Percentiles rank a stretch among this genome's conserved stretches.
Conservation (phyloP, 2,329 filamentous ascomycete genomes). For the Cordyceps cateniannulata region DNA sequence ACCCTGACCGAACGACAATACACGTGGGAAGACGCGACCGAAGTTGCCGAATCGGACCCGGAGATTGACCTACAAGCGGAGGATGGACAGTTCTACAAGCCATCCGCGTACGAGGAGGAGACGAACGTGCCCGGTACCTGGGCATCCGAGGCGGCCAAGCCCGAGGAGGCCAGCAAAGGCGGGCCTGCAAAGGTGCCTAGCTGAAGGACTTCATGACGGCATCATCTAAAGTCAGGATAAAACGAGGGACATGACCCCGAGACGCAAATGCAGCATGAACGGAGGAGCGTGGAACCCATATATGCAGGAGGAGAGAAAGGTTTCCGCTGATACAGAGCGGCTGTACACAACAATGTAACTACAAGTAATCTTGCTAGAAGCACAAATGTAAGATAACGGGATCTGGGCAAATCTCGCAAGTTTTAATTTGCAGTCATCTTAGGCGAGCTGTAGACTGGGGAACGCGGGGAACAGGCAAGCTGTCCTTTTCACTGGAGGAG, state of each 20-base stretch:
- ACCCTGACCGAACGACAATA: slow-evolving; percentile 83
- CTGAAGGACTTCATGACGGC: neutral
- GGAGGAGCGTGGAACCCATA: too few species aligned
- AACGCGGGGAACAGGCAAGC: neutral
- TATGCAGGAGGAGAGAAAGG: too few species aligned
- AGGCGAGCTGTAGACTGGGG: slow-evolving; percentile 1
- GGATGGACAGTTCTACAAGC: slow-evolving; percentile 43
- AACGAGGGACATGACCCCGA: neutral
- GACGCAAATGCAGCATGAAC: neutral
- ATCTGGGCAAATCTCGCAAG: neutral
- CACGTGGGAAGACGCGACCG: slow-evolving; percentile 71
- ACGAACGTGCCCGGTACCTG: slow-evolving; percentile 19
- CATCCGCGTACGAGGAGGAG: slow-evolving; percentile 32
- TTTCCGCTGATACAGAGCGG: neutral
- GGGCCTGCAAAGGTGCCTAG: slow-evolving; percentile 11
- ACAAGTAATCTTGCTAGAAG: neutral
- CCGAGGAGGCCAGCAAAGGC: slow-evolving; percentile 11
- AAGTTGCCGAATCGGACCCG: slow-evolving; percentile 58
- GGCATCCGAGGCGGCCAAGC: slow-evolving; percentile 18
- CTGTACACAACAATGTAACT: slow-evolving; percentile 10
- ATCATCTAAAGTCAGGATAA: neutral
- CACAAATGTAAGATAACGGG: slow-evolving; percentile 3
- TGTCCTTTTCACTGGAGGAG: neutral
- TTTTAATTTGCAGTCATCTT: slow-evolving; percentile 7
- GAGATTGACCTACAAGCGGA: slow-evolving; percentile 55